Percentiles rank a stretch among this genome's conserved stretches.
phyloP scores from a whole-genome alignment of 2,329 filamentous ascomycete species.

The Cercospora sojina region DNA sequence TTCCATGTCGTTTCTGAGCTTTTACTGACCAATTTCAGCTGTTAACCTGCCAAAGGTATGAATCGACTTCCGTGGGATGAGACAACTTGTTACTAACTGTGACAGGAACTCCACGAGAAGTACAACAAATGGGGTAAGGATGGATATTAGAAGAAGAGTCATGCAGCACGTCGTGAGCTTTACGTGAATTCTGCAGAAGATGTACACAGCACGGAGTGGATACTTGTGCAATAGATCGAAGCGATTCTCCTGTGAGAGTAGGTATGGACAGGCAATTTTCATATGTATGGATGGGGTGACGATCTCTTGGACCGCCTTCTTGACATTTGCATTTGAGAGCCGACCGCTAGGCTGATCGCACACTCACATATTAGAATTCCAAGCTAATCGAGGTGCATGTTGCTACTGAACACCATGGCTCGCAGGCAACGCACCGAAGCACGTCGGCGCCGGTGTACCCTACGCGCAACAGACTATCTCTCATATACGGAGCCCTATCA shows the following conservation, averaged over 20 bases:
- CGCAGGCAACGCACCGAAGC: not conserved
- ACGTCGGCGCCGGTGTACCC: not conserved
- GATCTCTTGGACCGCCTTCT: not conserved
- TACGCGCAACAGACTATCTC: too few species aligned
- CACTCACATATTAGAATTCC: not conserved
- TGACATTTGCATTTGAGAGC: not conserved
- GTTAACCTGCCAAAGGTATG: constrained; percentile 86
- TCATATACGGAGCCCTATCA: not conserved
- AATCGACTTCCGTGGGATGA: not conserved
- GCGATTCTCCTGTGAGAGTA: not conserved
- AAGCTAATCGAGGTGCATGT: not conserved
- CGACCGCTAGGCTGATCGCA: not conserved
- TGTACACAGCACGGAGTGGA: constrained; percentile 8
- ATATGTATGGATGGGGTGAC: too few species aligned
- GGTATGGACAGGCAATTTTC: too few species aligned
- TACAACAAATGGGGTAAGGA: constrained; percentile 99
- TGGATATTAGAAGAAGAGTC: constrained; percentile 60
- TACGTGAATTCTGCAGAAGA: not conserved
- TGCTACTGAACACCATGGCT: not conserved
- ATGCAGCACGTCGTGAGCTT: not conserved
- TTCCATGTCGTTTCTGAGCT: too few species aligned
- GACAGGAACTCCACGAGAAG: constrained; percentile 83
- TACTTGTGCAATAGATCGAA: constrained; percentile 9
- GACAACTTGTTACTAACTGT: not conserved
- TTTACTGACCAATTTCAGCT: not conserved